Percentiles rank a stretch among this genome's conserved stretches.
These are phyloP conservation scores for Coemansia sp. DNA, from an alignment of 192 early-diverging fungal species.

Conservation along the genomic window DNA sequence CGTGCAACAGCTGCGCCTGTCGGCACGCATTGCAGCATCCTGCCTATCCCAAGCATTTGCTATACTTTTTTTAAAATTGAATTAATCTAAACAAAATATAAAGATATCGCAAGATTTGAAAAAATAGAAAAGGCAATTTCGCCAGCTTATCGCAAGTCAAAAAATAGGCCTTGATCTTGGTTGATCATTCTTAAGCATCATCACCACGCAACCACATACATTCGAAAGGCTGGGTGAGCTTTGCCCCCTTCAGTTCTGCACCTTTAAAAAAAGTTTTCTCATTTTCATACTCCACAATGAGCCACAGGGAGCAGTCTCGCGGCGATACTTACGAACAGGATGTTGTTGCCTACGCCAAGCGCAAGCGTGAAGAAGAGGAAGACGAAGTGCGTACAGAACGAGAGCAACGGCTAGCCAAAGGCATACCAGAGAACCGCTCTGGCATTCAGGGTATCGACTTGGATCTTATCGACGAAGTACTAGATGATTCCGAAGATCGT, in stretches of 20 bases:
- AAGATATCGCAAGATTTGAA: not conserved
- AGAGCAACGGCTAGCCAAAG: constrained; percentile 3
- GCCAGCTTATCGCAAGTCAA: not conserved
- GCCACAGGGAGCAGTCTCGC: constrained; percentile 5
- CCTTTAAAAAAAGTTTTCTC: not conserved
- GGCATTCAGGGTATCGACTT: constrained; percentile 30
- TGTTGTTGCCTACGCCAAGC: constrained; percentile 44
- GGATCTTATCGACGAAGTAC: constrained; percentile 27
- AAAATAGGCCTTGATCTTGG: not conserved
- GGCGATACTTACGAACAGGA: constrained; percentile 26
- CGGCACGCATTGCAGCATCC: constrained; percentile 2
- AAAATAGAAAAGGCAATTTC: not conserved
- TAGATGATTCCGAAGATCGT: constrained; percentile 19
- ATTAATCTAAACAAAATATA: not conserved
- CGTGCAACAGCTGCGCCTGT: not conserved
- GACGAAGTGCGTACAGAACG: constrained; percentile 4
- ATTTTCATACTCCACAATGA: not conserved
- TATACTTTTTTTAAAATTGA: not conserved
- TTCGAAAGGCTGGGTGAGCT: not conserved
- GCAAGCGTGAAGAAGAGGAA: constrained; percentile 48
- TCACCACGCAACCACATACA: not conserved
- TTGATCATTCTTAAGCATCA: not conserved
- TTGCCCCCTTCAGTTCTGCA: not conserved
- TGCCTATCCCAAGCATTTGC: constrained; percentile 11
- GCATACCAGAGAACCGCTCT: not conserved